Base-by-base conservation (phyloP, 179 eudicot species). In the Drosera spatulata region DNA sequence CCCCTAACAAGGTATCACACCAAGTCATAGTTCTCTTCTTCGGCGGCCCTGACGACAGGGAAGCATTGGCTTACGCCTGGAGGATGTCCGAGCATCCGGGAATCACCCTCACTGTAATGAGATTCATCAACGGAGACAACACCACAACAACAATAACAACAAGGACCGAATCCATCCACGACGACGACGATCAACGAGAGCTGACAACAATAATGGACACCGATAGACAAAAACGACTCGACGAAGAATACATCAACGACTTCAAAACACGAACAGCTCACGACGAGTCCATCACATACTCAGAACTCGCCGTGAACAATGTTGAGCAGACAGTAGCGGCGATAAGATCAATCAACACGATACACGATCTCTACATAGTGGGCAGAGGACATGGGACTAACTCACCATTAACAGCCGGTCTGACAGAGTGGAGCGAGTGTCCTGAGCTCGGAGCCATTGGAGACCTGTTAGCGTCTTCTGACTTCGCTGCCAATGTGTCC, bases 11-110 rank as follows among this genome's bases (percentile, higher is more conserved):
- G 42, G 71, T 68, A 0, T 63, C 87, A 41, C 83, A 68, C 55
- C 66, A 70, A 54, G 62, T 85, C n/a, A 82, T 58, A 7, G 76
- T 85, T 57, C 69, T 81, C 7, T 83, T 85, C 61, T 78, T 82
- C 10, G 82, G 88, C 42, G 86, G 93, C 3, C 76, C 80, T 1
- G 88, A 85, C 53, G 93, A 85, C 39, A 60, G 84, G 14, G 93
- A 85, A 53, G 93, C 88, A 9, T 60, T 80, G 0, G 66, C 82
- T 2, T 85, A 74, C 46, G 86, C 79, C 15, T 50, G 68, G 65
- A 76, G 88, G 43, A 68, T 80, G 79, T 73, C 79, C 4, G 72
- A 80, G 7, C 69, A 75, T 61, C 74, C 75, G 1, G 55, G 59
- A 47, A 71, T 62, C 45, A 71, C 49, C 15, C 51, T 78, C 13